phyloP scores from a whole-genome alignment of 139 green algal genomes.

The Astrephomene gubernaculifera region DNA sequence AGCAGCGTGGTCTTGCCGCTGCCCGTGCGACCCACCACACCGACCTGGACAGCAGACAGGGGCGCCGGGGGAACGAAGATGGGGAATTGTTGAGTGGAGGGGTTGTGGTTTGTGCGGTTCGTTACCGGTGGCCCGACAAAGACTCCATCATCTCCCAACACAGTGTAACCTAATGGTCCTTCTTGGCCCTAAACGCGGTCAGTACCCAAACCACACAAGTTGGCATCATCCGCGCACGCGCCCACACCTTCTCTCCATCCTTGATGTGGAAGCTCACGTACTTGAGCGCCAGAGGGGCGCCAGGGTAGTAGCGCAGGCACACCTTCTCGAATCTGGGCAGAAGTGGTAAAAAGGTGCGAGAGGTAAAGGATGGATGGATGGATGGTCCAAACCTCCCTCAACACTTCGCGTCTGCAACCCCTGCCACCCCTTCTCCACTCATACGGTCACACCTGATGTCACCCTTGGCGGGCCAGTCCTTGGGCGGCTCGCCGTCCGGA shows the following conservation, averaged over 20 bases:
- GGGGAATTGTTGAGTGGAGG: too few species aligned
- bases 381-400: too few species aligned
- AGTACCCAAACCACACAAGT: too few species aligned
- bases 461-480: slow-evolving; percentile 56
- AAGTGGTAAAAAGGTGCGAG: background rate
- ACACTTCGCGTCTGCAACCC: too few species aligned
- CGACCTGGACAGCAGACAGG: slow-evolving; percentile 21
- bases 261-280: slow-evolving; percentile 67
- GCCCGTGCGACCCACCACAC: slow-evolving; percentile 80
- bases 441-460: slow-evolving; percentile 42
- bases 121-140: too few species aligned
- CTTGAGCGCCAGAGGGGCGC: slow-evolving; percentile 60
- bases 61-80: background rate
- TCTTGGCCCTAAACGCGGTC: too few species aligned
- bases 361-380: background rate
- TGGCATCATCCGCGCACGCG: slow-evolving; percentile 26
- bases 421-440: too few species aligned
- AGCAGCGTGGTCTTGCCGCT: slow-evolving; percentile 85
- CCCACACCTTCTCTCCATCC: slow-evolving; percentile 70
- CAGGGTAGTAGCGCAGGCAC: slow-evolving; percentile 71
- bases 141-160: too few species aligned
- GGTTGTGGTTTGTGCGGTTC: too few species aligned
- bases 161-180: too few species aligned
- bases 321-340: slow-evolving; percentile 60
- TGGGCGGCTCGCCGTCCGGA: slow-evolving; percentile 26